These are phyloP conservation scores for Fusarium phyllophilum DNA, from an alignment of 2,329 filamentous ascomycete species.

Conservation along the genomic window DNA sequence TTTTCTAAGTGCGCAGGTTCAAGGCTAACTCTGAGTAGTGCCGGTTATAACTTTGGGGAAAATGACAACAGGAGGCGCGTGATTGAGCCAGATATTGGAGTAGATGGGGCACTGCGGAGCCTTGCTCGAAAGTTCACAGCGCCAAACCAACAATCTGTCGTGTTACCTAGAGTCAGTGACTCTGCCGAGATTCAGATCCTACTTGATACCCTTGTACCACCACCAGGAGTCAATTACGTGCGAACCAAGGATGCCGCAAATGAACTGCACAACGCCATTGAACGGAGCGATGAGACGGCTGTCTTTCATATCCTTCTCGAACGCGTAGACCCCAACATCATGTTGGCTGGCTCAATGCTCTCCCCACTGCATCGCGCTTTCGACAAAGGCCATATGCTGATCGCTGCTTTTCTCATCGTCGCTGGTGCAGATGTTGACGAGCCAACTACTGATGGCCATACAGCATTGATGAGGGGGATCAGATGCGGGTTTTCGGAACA, in stretches of 20 bases:
- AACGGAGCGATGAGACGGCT: conserved; percentile 37
- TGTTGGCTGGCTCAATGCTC: conserved; percentile 41
- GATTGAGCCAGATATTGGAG: conserved; percentile 41
- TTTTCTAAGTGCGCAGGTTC: neutral
- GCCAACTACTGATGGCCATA: conserved; percentile 42
- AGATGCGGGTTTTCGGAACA: conserved; percentile 44
- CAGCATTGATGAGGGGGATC: conserved; percentile 43
- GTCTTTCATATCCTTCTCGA: conserved; percentile 41
- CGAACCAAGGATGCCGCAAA: conserved; percentile 36
- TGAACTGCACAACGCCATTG: conserved; percentile 41
- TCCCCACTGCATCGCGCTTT: conserved; percentile 44
- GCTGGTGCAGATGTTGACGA: conserved; percentile 44
- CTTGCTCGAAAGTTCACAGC: conserved; percentile 40
- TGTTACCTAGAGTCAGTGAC: conserved; percentile 43
- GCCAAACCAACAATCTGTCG: conserved; percentile 36
- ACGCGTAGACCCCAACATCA: conserved; percentile 43
- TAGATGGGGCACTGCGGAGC: conserved; percentile 41
- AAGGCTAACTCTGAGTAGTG: conserved; percentile 25
- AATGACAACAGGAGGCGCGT: conserved; percentile 41
- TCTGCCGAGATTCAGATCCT: conserved; percentile 44
- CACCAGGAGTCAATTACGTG: conserved; percentile 34
- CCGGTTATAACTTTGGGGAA: conserved; percentile 36
- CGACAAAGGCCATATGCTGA: conserved; percentile 40
- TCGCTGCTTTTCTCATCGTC: conserved; percentile 43
- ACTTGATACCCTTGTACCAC: conserved; percentile 42